These are phyloP conservation scores for Paracamarosporium sp. DNA, from an alignment of 2,329 filamentous ascomycete genomes.

Conservation along the genomic window DNA sequence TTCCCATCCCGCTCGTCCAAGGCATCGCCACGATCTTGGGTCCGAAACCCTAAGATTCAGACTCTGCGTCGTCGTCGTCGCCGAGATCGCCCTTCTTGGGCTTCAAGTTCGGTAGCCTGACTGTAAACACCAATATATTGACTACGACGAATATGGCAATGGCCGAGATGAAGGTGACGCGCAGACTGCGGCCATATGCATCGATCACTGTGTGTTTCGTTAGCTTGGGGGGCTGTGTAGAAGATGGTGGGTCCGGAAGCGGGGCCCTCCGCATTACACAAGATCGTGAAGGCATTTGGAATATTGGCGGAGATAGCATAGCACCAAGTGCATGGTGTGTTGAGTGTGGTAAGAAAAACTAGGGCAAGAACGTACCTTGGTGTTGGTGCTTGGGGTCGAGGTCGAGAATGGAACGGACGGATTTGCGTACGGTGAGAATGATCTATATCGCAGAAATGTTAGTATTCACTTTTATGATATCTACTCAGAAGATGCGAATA, in stretches of 20 bases:
- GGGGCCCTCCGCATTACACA: background rate
- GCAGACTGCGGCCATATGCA: slow-evolving; percentile 46
- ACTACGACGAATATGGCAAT: slow-evolving; percentile 57
- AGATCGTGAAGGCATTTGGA: background rate
- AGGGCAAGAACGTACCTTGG: slow-evolving; percentile 53
- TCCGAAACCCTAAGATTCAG: background rate
- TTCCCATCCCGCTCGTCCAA: background rate
- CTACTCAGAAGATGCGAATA: no score
- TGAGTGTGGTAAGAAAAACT: no score
- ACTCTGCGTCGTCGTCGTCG: background rate
- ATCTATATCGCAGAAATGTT: slow-evolving; percentile 27
- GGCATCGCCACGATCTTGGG: no score
- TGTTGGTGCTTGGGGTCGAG: slow-evolving; percentile 53
- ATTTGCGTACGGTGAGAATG: slow-evolving; percentile 58
- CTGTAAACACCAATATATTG: slow-evolving; percentile 57
- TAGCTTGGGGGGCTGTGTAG: slow-evolving; percentile 29
- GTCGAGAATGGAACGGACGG: slow-evolving; percentile 56
- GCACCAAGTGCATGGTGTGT: background rate
- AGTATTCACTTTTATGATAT: no score
- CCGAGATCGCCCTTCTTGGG: slow-evolving; percentile 17
- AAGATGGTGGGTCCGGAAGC: slow-evolving; percentile 1
- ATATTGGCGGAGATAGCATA: background rate
- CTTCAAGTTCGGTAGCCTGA: slow-evolving; percentile 59
- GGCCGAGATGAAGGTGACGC: slow-evolving; percentile 52
- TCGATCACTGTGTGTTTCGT: slow-evolving; percentile 41